phyloP scores from a whole-genome alignment of 495 filamentous ascomycete genomes.

The Hyaloscypha finlandica region DNA sequence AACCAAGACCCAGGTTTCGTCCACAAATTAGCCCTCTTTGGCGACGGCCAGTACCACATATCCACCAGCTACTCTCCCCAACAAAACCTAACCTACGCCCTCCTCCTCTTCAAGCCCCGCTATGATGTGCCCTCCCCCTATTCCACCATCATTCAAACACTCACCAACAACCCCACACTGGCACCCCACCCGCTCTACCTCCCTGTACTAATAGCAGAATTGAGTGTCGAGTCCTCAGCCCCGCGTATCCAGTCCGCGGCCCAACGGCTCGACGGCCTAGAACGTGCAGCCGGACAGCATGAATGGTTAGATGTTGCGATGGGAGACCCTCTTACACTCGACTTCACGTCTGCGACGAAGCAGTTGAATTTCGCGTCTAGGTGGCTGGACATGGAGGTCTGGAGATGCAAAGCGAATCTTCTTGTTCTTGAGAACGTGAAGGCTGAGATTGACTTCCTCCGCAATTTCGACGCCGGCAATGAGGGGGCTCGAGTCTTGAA shows the following conservation, averaged over 20 bases:
- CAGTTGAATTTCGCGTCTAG: constrained; percentile 1
- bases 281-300: constrained; percentile 17
- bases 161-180: background rate
- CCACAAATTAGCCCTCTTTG: background rate
- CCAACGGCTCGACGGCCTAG: background rate
- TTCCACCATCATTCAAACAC: background rate
- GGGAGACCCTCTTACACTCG: constrained; percentile 9
- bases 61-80: background rate
- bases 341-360: constrained; percentile 9
- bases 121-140: background rate
- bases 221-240: background rate
- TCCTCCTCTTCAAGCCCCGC: background rate
- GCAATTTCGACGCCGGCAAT: background rate
- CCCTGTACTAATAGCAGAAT: background rate
- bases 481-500: background rate
- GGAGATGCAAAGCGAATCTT: background rate
- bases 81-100: background rate
- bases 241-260: background rate
- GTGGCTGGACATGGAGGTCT: background rate
- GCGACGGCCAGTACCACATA: background rate
- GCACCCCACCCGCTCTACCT: background rate
- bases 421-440: background rate
- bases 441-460: background rate
- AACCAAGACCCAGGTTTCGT: background rate
- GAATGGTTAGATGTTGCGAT: background rate